Base-by-base conservation (phyloP, 176 grass and related monocot species). In the Avena insularis region DNA sequence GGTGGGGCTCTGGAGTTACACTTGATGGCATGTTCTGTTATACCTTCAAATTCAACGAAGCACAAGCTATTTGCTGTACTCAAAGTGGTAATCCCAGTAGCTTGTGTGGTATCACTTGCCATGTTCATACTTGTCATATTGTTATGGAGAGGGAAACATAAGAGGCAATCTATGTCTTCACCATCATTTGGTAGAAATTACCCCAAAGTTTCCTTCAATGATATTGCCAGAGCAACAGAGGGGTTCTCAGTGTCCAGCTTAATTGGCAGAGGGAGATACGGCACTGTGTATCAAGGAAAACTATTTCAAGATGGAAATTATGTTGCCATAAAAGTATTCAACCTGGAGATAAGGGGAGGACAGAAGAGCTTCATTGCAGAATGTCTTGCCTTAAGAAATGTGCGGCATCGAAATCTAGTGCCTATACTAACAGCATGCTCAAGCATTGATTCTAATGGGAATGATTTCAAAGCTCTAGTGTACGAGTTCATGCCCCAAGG, bases 381-480 rank as follows among this genome's bases (percentile, higher is more conserved):
- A 76, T 91, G 90, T 54, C 83, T 40, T 74, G 75, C 66, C 38
- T 53, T 88, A 36, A 85, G 76, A 75, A 88, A 47, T 50, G 40
- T 85, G n/a, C 61, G 89, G 1, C 89, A 91, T 56, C 64, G 89
- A 6, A 91, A 91, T 80, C 74, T 91, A 23, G 48, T 88, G 9
- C 74, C 76, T 23, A 59, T 85, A 33, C 19, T 88, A 59, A 91
- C 89, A 35, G 31, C 65, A 49, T 91, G 89, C 54, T 88, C 75
- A 38, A 70, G 81, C 19, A 49, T 88, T 45, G 82, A 91, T 76
- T 60, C n/a, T 27, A 35, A 65, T 5, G 81, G 76, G 4, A 69
- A 82, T 85, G 86, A 88, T 81, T 88, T 88, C 58, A 91, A 78
- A 25, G 88, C 88, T 48, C 20, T 90, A 45, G 82, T 90, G 6